These are phyloP conservation scores for Erythrophleum fordii DNA, from an alignment of 306 rosid genomes.

Conservation along the genomic window DNA sequence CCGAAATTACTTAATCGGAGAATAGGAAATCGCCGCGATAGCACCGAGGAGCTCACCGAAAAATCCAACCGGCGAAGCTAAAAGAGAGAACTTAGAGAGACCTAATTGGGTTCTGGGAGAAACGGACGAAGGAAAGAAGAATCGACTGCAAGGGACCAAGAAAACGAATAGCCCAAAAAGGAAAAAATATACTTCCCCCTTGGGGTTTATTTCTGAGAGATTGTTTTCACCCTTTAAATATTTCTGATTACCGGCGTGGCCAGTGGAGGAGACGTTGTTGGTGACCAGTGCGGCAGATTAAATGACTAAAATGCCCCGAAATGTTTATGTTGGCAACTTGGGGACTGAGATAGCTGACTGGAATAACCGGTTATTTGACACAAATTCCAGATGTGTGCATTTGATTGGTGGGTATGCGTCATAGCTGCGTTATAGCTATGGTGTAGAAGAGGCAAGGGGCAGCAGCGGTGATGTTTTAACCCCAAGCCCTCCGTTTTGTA, in stretches of 20 bases:
- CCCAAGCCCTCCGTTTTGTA: too few relatives aligned
- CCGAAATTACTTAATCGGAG: neutral
- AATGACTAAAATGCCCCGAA: neutral
- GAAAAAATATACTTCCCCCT: neutral
- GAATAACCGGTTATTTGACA: constrained; percentile 37
- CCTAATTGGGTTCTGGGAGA: constrained; percentile 12
- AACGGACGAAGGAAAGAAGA: neutral
- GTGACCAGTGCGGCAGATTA: too few relatives aligned
- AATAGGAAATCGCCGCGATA: neutral
- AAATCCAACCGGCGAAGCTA: constrained; percentile 7
- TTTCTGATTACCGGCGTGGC: constrained; percentile 42
- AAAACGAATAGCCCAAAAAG: constrained; percentile 26
- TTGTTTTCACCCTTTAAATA: neutral
- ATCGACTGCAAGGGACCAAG: constrained; percentile 2
- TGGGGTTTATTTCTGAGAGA: neutral
- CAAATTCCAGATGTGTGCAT: constrained; percentile 42
- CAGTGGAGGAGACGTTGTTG: constrained; percentile 41
- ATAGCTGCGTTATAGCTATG: constrained; percentile 27
- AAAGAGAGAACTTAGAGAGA: neutral
- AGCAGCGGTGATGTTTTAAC: neutral
- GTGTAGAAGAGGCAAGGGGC: too few relatives aligned
- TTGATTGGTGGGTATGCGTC: constrained; percentile 73
- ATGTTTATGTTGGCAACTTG: constrained; percentile 4
- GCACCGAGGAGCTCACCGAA: constrained; percentile 14
- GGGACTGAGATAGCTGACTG: constrained; percentile 13